phyloP scores from a whole-genome alignment of 2,329 filamentous ascomycete species.

The Chrysoporthe puriensis region DNA sequence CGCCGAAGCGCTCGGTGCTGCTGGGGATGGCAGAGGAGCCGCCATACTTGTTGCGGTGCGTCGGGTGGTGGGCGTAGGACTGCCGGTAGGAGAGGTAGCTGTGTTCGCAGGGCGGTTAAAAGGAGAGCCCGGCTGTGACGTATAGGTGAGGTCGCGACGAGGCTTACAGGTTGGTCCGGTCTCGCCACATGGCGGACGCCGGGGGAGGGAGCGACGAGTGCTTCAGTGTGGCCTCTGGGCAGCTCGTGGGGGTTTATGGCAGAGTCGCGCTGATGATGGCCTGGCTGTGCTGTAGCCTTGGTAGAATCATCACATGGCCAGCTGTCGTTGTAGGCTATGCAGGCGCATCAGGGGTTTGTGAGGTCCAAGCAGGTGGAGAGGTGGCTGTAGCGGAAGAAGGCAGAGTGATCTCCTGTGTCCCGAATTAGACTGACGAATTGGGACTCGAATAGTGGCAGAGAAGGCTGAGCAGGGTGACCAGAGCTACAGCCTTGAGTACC shows the following conservation, averaged over 20 bases:
- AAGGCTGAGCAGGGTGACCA: constrained; percentile 23
- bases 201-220: constrained; percentile 33
- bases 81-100: constrained; percentile 99
- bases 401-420: neutral
- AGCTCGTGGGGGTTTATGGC: constrained; percentile 11
- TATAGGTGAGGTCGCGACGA: neutral
- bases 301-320: constrained; percentile 28
- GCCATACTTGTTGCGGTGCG: constrained; percentile 77
- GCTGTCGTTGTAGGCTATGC: constrained; percentile 20
- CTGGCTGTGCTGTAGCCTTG: constrained; percentile 11
- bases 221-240: constrained; percentile 24
- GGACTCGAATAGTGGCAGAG: constrained; percentile 24
- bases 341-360: constrained; percentile 12
- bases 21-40: constrained; percentile 48
- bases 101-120: constrained; percentile 22
- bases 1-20: constrained; percentile 56
- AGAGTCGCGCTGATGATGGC: neutral
- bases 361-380: constrained; percentile 3
- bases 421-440: constrained; percentile 21
- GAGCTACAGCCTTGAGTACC: constrained; percentile 20
- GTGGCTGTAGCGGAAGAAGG: neutral
- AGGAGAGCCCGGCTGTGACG: constrained; percentile 20
- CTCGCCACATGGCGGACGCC: constrained; percentile 90
- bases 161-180: constrained; percentile 94
- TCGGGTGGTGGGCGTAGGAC: constrained; percentile 93